phyloP scores from a whole-genome alignment of 305 asterid species.

The Solanum hybrid region DNA sequence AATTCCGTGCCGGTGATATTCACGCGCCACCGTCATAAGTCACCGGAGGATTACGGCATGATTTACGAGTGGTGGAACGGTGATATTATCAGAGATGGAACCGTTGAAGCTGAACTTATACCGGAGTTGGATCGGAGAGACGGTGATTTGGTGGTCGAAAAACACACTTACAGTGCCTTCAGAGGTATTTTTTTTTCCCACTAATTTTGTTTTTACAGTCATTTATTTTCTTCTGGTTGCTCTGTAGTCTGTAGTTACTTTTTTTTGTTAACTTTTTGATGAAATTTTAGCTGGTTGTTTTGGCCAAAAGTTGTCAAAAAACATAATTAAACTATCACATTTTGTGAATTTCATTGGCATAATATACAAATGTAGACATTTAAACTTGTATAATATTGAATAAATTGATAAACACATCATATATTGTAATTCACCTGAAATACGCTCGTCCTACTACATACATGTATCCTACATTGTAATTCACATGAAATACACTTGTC shows the following conservation, averaged over 20 bases:
- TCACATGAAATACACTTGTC: neutral
- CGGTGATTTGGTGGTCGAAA: constrained; percentile 42
- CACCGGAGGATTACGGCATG: constrained; percentile 47
- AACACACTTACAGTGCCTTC: constrained; percentile 68
- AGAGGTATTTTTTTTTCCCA: constrained; percentile 10
- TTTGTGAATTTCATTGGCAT: too few relatives aligned
- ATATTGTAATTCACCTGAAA: neutral
- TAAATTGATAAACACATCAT: neutral
- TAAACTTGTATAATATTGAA: neutral
- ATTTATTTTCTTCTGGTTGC: neutral
- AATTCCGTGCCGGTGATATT: constrained; percentile 50
- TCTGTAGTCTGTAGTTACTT: neutral
- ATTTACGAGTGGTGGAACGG: constrained; percentile 70
- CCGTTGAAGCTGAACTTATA: constrained; percentile 43
- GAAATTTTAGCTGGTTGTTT: neutral
- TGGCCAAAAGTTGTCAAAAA: too few relatives aligned
- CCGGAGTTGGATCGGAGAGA: constrained; percentile 26
- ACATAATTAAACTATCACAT: neutral
- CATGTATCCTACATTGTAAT: neutral
- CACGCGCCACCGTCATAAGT: constrained; percentile 68
- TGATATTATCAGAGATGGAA: constrained; percentile 53
- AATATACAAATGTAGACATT: too few relatives aligned
- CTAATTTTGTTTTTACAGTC: neutral
- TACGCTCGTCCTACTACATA: neutral
- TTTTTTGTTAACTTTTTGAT: neutral